Evolutionary conservation across 352 stramenopile genomes (phyloP), one percentile per base, ranked within the genome.

Genomic region (Blastocystis hominis): DNA sequence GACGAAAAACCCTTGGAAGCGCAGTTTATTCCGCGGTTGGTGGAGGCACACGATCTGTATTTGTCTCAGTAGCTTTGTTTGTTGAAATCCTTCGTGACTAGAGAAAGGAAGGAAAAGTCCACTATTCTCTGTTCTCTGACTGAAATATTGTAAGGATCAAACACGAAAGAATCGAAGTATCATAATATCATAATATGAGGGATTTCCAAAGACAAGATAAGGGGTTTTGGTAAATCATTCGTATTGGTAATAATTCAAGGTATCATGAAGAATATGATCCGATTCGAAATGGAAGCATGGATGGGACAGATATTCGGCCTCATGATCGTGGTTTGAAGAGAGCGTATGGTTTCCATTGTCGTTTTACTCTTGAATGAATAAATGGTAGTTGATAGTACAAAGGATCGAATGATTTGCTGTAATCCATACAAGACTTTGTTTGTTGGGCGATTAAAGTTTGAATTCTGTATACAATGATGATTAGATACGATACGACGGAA

Each of bases 201-300:
- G 13, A 34, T 15, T 84, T 50, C 44, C 47, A 42, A 13, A 34
- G 36, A 4, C 72, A 53, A 50, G 72, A 84, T 68, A 68, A 66
- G 50, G 72, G 72, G 66, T 84, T 84, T 61, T 84, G 72, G 72
- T 84, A n/a, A 3, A 9, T 17, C 2, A 17, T 68, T 10, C 68
- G n/a, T 3, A 54, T 66, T 20, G 46, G 47, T 30, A 34, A 15
- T 30, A 53, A 24, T n/a, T 13, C 9, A 59, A 87, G 77, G 77
- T 87, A 87, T 24, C 77, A 78, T 77, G 38, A 75, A 46, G 77
- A 87, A 34, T 87, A 87, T 46, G 77, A 87, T 56, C 77, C 77
- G 6, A 77, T 87, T 62, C 62, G 77, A 77, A 87, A 87, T 53
- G 77, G 77, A 54, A 87, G 77, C 40, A 87, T 87, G 62, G 77